phyloP scores from a whole-genome alignment of 345 rosid genomes.

The Eucalyptus grandis region DNA sequence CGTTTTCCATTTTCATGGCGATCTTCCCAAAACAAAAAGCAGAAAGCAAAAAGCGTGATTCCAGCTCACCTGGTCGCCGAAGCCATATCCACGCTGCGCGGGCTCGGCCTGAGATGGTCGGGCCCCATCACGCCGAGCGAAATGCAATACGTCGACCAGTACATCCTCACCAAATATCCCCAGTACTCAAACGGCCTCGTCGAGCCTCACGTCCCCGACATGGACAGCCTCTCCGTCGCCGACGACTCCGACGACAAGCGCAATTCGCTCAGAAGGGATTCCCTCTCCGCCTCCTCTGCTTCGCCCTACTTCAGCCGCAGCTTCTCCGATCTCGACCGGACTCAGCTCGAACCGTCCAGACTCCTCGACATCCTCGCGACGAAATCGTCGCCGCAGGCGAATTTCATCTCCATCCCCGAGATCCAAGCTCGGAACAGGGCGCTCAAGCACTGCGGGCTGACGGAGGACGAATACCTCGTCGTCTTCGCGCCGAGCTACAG shows the following conservation, averaged over 20 bases:
- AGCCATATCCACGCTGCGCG: conserved; percentile 41
- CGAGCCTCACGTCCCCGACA: conserved; percentile 5
- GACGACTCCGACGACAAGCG: conserved; percentile 27
- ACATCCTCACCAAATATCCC: conserved; percentile 58
- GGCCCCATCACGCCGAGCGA: conserved; percentile 58
- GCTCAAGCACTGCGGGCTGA: conserved; percentile 34
- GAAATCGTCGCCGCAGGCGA: conserved; percentile 38
- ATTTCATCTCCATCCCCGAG: conserved; percentile 57
- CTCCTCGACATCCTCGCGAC: conserved; percentile 34
- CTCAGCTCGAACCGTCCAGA: conserved; percentile 36
- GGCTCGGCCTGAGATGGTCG: conserved; percentile 63
- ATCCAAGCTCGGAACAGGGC: conserved; percentile 47
- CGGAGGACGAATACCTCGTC: conserved; percentile 43
- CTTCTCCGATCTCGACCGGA: conserved; percentile 30
- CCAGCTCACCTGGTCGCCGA: conserved; percentile 52
- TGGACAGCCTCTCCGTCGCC: conserved; percentile 6
- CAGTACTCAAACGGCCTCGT: conserved; percentile 40
- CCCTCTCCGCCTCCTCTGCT: conserved; percentile 3
- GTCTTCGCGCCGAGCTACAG: conserved; percentile 35
- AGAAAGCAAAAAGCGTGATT: conserved; percentile 29
- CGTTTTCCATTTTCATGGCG: neutral
- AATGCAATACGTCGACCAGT: conserved; percentile 55
- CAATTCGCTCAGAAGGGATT: conserved; percentile 8
- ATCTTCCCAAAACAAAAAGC: neutral
- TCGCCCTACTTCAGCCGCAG: conserved; percentile 23